Base-by-base conservation (phyloP, 176 grass and related monocot genomes). In the Ampelocalamus luodianensis region DNA sequence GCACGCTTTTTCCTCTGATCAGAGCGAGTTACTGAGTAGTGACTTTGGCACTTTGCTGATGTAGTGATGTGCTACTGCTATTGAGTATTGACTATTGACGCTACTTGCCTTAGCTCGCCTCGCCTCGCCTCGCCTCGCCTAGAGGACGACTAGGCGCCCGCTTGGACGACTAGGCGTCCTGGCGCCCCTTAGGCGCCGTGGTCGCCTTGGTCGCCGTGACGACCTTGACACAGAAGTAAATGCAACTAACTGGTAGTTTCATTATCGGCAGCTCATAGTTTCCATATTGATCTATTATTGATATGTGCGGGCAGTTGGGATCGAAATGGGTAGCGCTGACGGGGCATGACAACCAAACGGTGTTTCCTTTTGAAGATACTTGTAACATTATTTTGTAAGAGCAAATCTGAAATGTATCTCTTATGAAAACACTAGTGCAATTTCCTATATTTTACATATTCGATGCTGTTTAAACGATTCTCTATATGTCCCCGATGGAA, bases 351-450 rank as follows among this genome's bases (percentile, higher is more conserved):
- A 32, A 65, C 60, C 44, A 11, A 79, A 27, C 13, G 5, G 5
- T 24, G 56, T 56, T 81, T 58, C 15, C 16, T 40, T 71, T 39
- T 6, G 5, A 59, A 70, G 23, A 65, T 67, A 71, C 53, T 82
- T 44, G 3, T 24, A 42, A 40, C 15, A 82, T 29, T 56, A 36
- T 82, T 70, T 65, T 79, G 40, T 34, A 11, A 70, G 66, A 71
- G 65, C 22, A 70, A 71, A 83, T 73, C 26, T 63, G 68, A 34
- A 73, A 62, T 63, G 68, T 48, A 46, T 14, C 18, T 71, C 40
- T 71, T 49, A 50, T 51, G 18, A 34, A 9, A 27, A 60, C 61
- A 37, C 18, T 71, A 32, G 51, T 71, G 50, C 8, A 43, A 59
- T 82, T 68, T 9, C 23, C 18, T 82, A 48, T 34, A 73, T 44